Evolutionary conservation across 441 rosid species (phyloP).

Genomic region (Adansonia rubrostipa): DNA sequence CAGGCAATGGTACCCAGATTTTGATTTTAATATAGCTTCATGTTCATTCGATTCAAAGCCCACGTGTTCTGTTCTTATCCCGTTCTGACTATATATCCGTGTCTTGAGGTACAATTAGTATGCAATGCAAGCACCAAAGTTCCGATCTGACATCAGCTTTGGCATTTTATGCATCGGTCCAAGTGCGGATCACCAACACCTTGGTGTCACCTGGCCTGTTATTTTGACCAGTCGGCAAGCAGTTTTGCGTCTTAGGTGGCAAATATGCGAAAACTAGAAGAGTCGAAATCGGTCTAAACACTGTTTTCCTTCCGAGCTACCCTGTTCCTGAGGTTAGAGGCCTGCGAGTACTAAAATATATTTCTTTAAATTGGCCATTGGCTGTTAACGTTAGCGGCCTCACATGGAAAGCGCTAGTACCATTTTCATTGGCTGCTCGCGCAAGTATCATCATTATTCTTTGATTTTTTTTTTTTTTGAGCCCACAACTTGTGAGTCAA

Average conservation of each 20-base stretch:
- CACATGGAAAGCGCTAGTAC: background rate
- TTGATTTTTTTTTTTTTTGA: background rate
- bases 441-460: background rate
- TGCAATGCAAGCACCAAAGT: too few relatives aligned
- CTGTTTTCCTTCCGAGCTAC: background rate
- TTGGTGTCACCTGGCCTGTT: constrained; percentile 4
- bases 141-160: background rate
- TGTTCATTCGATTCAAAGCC: background rate
- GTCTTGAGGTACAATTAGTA: background rate
- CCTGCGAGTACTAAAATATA: background rate
- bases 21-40: background rate
- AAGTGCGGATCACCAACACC: constrained; percentile 11
- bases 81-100: background rate
- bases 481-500: background rate
- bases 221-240: background rate
- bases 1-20: background rate
- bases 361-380: background rate
- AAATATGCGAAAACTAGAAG: background rate
- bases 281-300: background rate
- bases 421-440: background rate
- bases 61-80: background rate
- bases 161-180: background rate
- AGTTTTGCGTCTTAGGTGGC: background rate
- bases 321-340: background rate
- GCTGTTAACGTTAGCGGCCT: background rate